These are phyloP conservation scores for Neoarthrinium moseri DNA, from an alignment of 2,329 filamentous ascomycete species.

Conservation along the genomic window DNA sequence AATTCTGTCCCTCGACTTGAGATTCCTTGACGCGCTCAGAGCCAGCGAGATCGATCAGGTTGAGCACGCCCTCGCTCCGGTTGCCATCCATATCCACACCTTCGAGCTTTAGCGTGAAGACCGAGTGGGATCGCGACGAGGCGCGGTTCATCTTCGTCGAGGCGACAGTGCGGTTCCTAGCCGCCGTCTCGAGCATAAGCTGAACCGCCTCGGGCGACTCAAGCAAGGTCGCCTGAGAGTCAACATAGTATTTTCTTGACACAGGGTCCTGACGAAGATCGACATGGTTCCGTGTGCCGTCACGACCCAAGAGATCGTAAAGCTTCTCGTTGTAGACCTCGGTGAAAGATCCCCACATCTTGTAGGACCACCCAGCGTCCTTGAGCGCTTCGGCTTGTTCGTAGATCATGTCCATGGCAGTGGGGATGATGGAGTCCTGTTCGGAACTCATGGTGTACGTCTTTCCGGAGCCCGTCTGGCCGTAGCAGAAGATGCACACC, in stretches of 20 bases:
- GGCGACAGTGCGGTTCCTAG: conserved; percentile 85
- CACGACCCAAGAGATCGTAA: conserved; percentile 73
- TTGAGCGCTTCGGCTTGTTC: conserved; percentile 78
- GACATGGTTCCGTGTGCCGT: conserved; percentile 77
- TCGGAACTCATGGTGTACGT: conserved; percentile 83
- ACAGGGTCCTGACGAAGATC: conserved; percentile 79
- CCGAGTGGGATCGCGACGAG: conserved; percentile 90
- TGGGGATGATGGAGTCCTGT: conserved; percentile 88
- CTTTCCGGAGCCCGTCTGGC: conserved; percentile 95
- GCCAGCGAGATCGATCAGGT: conserved; percentile 92
- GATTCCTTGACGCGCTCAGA: conserved; percentile 68
- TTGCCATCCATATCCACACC: conserved; percentile 68
- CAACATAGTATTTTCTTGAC: conserved; percentile 25
- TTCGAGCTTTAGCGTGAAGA: conserved; percentile 84
- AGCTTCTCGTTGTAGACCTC: conserved; percentile 99
- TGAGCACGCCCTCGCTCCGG: conserved; percentile 87
- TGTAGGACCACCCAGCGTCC: conserved; percentile 92
- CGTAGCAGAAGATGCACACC: conserved; percentile 98
- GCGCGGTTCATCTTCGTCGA: conserved; percentile 97
- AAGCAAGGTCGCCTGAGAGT: conserved; percentile 45
- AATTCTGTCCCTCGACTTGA: conserved; percentile 12
- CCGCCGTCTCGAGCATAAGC: conserved; percentile 74
- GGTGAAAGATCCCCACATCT: conserved; percentile 91
- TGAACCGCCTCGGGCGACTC: conserved; percentile 80
- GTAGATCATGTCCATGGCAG: conserved; percentile 91